phyloP scores from a whole-genome alignment of 1,139 yeast species.

The Hyphopichia burtonii region DNA sequence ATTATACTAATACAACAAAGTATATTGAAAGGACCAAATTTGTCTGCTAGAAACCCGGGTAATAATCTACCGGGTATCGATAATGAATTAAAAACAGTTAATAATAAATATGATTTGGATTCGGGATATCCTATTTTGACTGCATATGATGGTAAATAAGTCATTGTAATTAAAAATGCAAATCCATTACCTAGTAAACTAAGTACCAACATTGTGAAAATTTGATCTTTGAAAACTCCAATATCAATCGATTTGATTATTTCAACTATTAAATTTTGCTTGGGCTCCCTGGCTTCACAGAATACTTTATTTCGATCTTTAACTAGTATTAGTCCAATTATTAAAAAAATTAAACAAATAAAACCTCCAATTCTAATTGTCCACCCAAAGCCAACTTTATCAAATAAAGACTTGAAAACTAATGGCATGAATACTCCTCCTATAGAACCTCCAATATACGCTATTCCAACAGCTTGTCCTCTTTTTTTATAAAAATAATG shows the following conservation, averaged over 20 bases:
- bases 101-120: constrained; percentile 19
- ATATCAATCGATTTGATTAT: constrained; percentile 26
- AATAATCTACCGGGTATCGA: constrained; percentile 30
- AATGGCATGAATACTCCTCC: constrained; percentile 30
- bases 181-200: constrained; percentile 33
- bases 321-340: constrained; percentile 15
- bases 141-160: constrained; percentile 30
- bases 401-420: constrained; percentile 19
- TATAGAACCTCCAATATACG: constrained; percentile 28
- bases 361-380: constrained; percentile 25
- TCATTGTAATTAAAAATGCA: constrained; percentile 23
- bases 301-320: constrained; percentile 23
- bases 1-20: constrained; percentile 20
- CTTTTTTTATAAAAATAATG: constrained; percentile 23
- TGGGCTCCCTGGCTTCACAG: constrained; percentile 1
- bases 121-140: constrained; percentile 24
- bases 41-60: constrained; percentile 31
- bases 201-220: constrained; percentile 25
- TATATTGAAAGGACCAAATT: constrained; percentile 29
- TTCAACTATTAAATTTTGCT: constrained; percentile 7
- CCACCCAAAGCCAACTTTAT: constrained; percentile 30
- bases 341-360: constrained; percentile 16
- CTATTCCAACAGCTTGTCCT: constrained; percentile 24
- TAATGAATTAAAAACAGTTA: constrained; percentile 27
- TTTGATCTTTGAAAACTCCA: constrained; percentile 21